Conservation (phyloP, 2,329 filamentous ascomycete genomes). For the Byssothecium circinans region DNA sequence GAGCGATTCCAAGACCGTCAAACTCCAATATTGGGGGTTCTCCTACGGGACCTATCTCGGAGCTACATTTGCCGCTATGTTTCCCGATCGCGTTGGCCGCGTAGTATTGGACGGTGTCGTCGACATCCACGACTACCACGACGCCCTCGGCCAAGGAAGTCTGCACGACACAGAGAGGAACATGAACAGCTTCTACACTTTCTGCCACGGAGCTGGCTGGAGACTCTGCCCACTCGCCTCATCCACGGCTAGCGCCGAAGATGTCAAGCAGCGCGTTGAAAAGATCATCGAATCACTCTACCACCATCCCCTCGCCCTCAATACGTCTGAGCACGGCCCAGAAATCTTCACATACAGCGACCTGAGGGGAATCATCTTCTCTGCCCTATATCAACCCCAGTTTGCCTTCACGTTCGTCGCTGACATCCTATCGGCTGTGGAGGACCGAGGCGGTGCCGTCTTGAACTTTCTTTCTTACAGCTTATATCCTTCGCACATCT, state of each 20-base stretch:
- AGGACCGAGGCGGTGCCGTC: slow-evolving; percentile 24
- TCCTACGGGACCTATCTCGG: slow-evolving; percentile 53
- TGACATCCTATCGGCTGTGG: slow-evolving; percentile 38
- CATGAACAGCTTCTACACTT: slow-evolving; percentile 48
- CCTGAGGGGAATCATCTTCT: slow-evolving; percentile 41
- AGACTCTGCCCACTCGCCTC: slow-evolving; percentile 45
- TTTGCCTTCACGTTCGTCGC: slow-evolving; percentile 39
- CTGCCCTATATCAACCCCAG: slow-evolving; percentile 40
- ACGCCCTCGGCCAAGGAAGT: slow-evolving; percentile 44
- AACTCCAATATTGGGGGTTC: slow-evolving; percentile 37
- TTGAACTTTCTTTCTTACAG: slow-evolving; percentile 25
- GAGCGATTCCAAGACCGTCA: slow-evolving; percentile 2
- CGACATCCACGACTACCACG: slow-evolving; percentile 39
- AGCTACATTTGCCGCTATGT: slow-evolving; percentile 43
- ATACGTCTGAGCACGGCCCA: slow-evolving; percentile 22
- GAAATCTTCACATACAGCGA: slow-evolving; percentile 48
- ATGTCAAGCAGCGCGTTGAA: slow-evolving; percentile 39
- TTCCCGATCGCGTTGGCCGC: slow-evolving; percentile 39
- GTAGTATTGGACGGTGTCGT: slow-evolving; percentile 51
- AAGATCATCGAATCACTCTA: slow-evolving; percentile 42
- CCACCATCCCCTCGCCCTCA: slow-evolving; percentile 46
- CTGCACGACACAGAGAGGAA: slow-evolving; percentile 50
- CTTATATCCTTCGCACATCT: slow-evolving; percentile 24
- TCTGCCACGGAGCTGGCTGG: slow-evolving; percentile 48
- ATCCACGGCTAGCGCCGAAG: slow-evolving; percentile 31